Conservation (phyloP, 768 basidiomycete species). For the Lactarius indigo region DNA sequence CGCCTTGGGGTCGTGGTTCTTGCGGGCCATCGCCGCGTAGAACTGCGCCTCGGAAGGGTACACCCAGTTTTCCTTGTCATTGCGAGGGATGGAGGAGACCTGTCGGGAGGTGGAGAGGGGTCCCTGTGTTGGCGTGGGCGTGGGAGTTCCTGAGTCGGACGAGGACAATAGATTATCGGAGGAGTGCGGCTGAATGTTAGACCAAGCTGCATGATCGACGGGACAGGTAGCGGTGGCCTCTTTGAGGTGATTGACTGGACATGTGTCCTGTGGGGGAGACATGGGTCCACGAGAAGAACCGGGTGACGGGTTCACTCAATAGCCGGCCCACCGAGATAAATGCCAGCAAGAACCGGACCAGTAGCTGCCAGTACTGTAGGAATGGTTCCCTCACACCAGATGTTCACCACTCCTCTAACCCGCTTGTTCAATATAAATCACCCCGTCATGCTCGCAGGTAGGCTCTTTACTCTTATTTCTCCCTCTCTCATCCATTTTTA, state of each 20-base stretch:
- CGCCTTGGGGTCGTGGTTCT: constrained; percentile 83
- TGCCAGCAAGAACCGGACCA: not conserved
- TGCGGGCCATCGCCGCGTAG: constrained; percentile 94
- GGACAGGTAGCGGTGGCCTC: constrained; percentile 30
- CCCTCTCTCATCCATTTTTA: not conserved
- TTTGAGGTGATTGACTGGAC: constrained; percentile 17
- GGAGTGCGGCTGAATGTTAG: constrained; percentile 28
- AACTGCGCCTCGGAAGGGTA: constrained; percentile 99
- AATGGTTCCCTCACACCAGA: constrained; percentile 55
- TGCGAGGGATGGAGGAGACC: constrained; percentile 83
- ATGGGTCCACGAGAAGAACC: not conserved
- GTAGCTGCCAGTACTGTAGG: no score
- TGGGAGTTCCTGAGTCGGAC: not conserved
- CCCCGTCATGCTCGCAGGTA: constrained; percentile 79
- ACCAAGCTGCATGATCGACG: constrained; percentile 33
- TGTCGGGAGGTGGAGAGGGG: constrained; percentile 69
- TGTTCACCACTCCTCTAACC: constrained; percentile 73
- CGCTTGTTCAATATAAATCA: constrained; percentile 74
- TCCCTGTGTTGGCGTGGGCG: constrained; percentile 17
- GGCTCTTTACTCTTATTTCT: constrained; percentile 6
- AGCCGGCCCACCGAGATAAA: not conserved
- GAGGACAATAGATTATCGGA: constrained; percentile 18
- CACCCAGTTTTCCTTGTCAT: constrained; percentile 77
- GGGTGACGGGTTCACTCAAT: not conserved
- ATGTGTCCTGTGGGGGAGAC: constrained; percentile 11